phyloP scores from a whole-genome alignment of 2,329 filamentous ascomycete species.

The Cyphellophora europaea region DNA sequence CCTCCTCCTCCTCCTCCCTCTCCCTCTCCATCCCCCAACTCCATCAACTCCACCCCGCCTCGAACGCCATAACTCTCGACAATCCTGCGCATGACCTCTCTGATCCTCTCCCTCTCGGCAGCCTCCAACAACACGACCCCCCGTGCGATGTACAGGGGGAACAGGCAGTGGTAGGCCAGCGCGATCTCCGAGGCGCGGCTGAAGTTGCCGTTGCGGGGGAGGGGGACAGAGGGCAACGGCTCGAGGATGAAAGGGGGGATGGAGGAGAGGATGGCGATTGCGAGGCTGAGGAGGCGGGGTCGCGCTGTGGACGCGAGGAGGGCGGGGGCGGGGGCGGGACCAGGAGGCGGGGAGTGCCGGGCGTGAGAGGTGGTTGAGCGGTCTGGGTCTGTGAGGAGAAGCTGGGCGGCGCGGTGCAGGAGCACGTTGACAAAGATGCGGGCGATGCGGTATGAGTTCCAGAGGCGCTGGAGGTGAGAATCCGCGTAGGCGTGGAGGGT shows the following conservation, averaged over 20 bases:
- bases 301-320: background rate
- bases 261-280: background rate
- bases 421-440: background rate
- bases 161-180: background rate
- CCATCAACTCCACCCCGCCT: background rate
- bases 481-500: background rate
- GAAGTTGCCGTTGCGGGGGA: no score
- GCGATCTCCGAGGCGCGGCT: background rate
- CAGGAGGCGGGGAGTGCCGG: background rate
- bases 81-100: background rate
- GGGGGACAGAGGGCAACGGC: background rate
- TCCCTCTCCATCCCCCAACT: no score
- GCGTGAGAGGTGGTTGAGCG: no score
- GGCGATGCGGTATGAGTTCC: background rate
- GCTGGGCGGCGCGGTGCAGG: background rate
- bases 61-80: background rate
- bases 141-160: background rate
- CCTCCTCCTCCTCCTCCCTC: background rate
- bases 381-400: no score
- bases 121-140: background rate
- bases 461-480: background rate
- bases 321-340: background rate
- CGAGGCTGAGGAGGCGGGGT: background rate
- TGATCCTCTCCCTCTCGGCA: background rate
- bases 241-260: background rate